A percentile compares a stretch with the other conserved stretches of the same genome.
Conservation (phyloP, 2,329 filamentous ascomycete genomes). For the Ophiostoma sp. region DNA sequence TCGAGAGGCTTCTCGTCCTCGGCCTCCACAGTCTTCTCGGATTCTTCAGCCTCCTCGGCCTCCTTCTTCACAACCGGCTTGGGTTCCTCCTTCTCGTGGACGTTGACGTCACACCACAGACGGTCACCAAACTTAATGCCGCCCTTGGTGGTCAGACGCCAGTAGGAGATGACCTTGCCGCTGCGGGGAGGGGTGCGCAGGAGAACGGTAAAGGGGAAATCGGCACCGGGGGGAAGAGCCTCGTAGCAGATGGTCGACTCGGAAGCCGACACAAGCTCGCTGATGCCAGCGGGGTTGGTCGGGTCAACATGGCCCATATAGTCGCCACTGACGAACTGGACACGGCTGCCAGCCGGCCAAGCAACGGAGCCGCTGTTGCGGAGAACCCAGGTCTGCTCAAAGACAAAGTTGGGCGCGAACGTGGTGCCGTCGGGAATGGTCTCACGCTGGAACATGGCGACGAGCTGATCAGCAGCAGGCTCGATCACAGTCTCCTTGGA, state of each 20-base stretch:
- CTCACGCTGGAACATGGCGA: constrained; percentile 68
- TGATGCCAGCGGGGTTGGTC: constrained; percentile 68
- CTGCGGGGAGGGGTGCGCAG: constrained; percentile 73
- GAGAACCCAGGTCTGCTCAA: constrained; percentile 87
- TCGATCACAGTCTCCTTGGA: constrained; percentile 6
- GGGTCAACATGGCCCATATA: constrained; percentile 92
- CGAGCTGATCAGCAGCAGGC: constrained; percentile 35
- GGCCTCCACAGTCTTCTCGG: constrained; percentile 18
- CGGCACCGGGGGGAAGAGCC: constrained; percentile 65
- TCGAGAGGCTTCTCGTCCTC: constrained; percentile 50
- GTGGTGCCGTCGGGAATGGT: constrained; percentile 71
- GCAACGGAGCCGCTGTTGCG: constrained; percentile 71
- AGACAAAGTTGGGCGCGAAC: constrained; percentile 63
- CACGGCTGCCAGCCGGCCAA: constrained; percentile 86
- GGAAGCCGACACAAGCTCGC: constrained; percentile 69
- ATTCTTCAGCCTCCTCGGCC: constrained; percentile 27
- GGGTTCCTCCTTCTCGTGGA: constrained; percentile 43
- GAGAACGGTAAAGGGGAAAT: constrained; percentile 73
- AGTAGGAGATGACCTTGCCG: constrained; percentile 88
- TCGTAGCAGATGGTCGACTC: constrained; percentile 73
- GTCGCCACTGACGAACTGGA: constrained; percentile 88
- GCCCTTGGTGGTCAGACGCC: constrained; percentile 79
- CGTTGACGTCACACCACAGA: constrained; percentile 87
- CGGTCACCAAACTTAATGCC: constrained; percentile 85
- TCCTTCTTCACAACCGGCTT: constrained; percentile 27